Base-by-base conservation (phyloP, 495 filamentous ascomycete genomes). In the Elaphomyces granulatus region DNA sequence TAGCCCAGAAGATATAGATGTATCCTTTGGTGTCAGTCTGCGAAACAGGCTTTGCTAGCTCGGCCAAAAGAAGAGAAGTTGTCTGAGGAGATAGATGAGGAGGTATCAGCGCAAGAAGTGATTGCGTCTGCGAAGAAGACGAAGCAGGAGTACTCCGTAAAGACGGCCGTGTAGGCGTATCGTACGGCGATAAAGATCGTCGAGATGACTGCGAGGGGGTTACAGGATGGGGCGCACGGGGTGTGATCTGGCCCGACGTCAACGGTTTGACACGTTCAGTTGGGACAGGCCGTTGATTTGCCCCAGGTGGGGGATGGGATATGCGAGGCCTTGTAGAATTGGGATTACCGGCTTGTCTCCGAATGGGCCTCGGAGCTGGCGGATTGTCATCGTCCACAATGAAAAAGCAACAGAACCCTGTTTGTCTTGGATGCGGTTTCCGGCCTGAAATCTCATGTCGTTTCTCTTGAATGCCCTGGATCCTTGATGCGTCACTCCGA, bases 1-100 rank as follows among this genome's bases (percentile, higher is more conserved):
- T 76, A 3, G 94, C 66, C 86, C 87, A 94, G 71, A 95, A 98
- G 49, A 98, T 90, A 67, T 98, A 98, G 47, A 96, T 96, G 54
- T 86, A 98, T 28, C 90, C 90, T 33, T 83, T 70, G 34, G 92
- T 83, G 49, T 96, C 90, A 31, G 66, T 60, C 3, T 59, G 60
- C 2, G 83, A 83, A 44, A 92, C 70, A 8, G 87, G 84, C 51
- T 93, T 94, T 10, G 77, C 74, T 3, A 96, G 66, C 54, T 94
- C 88, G 20, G 71, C 63, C 31, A 83, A 68, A 19, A 87, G 67
- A 15, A 59, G 50, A 4, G 77, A 77, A 14, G 76, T 78, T 14
- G 71, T 81, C 55, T 75, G 63, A 2, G 80, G 80, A 0, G 71
- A 68, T 12, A 80, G 64, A 12, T 59, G 55, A 6, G 61, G 41